Conservation (phyloP, 768 basidiomycete genomes). For the Mycena vitilis region DNA sequence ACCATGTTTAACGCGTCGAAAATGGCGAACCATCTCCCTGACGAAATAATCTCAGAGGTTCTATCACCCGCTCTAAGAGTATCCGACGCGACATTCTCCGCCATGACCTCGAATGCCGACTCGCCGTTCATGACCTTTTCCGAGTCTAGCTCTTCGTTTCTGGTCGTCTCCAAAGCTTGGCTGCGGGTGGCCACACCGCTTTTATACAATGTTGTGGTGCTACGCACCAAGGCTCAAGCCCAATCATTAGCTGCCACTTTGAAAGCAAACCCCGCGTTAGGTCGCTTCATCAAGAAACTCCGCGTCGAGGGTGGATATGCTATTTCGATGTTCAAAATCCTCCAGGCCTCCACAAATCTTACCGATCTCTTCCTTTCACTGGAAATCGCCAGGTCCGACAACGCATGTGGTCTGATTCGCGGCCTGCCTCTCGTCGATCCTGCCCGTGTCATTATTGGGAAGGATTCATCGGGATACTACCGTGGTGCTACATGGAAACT, state of each 20-base stretch:
- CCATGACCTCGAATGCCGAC: not conserved
- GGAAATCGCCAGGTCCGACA: not conserved
- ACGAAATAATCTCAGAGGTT: slow-evolving; percentile 27
- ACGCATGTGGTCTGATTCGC: slow-evolving; percentile 11
- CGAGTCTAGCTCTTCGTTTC: slow-evolving; percentile 24
- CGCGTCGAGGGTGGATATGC: slow-evolving; percentile 32
- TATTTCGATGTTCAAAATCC: slow-evolving; percentile 27
- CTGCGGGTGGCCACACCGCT: slow-evolving; percentile 30
- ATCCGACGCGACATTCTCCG: slow-evolving; percentile 8
- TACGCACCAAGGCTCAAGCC: slow-evolving; percentile 27
- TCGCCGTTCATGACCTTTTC: slow-evolving; percentile 8
- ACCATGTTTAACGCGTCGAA: not conserved
- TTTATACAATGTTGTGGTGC: slow-evolving; percentile 19
- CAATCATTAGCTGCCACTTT: slow-evolving; percentile 16
- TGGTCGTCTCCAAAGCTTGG: slow-evolving; percentile 30
- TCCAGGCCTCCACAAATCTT: slow-evolving; percentile 14
- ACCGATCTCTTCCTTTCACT: slow-evolving; percentile 17
- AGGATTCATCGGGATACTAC: too few relatives aligned
- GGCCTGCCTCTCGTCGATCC: slow-evolving; percentile 18
- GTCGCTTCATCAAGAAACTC: slow-evolving; percentile 29
- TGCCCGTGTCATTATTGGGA: slow-evolving; percentile 7
- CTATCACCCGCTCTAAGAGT: slow-evolving; percentile 16
- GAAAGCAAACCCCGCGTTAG: slow-evolving; percentile 13
- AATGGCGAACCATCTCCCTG: slow-evolving; percentile 13
- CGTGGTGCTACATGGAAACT: not conserved